phyloP scores from a whole-genome alignment of 805 yeast species.

The Starmerella bombicola region DNA sequence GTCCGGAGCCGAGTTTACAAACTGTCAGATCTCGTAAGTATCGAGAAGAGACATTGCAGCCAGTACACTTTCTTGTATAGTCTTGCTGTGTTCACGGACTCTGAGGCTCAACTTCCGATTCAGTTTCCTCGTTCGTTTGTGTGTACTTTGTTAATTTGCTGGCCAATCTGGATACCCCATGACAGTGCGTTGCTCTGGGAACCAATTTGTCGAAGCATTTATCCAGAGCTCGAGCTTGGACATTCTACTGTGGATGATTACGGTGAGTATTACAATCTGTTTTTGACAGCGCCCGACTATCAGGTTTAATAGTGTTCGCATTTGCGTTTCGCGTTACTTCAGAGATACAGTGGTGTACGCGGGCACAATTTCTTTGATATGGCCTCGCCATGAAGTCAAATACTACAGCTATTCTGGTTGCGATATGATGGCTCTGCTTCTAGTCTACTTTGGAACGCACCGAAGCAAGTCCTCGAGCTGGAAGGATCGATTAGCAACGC shows the following conservation, averaged over 20 bases:
- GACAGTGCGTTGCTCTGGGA: constrained; percentile 23
- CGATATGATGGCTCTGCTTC: constrained; percentile 65
- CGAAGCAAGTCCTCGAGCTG: constrained; percentile 43
- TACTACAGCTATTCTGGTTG: constrained; percentile 79
- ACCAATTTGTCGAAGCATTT: constrained; percentile 19
- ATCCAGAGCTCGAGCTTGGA: constrained; percentile 14
- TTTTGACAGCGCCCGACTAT: constrained; percentile 58
- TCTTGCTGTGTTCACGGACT: no score
- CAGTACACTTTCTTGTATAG: no score
- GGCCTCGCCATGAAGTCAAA: constrained; percentile 72
- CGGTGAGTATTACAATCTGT: constrained; percentile 38
- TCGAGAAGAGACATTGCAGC: no score
- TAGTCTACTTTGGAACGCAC: constrained; percentile 63
- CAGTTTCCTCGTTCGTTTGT: constrained; percentile 16
- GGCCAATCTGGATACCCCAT: constrained; percentile 16
- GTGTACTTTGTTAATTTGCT: constrained; percentile 15
- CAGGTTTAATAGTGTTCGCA: constrained; percentile 72
- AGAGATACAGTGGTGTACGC: constrained; percentile 62
- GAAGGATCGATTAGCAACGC: constrained; percentile 2
- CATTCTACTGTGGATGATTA: constrained; percentile 14
- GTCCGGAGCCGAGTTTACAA: constrained; percentile 68
- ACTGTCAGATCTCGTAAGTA: constrained; percentile 74
- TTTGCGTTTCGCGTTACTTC: constrained; percentile 71
- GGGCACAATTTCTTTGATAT: constrained; percentile 40
- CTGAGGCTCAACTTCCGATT: constrained; percentile 20